phyloP scores from a whole-genome alignment of 1,139 yeast genomes.

The Lizanozyma gosingica region DNA sequence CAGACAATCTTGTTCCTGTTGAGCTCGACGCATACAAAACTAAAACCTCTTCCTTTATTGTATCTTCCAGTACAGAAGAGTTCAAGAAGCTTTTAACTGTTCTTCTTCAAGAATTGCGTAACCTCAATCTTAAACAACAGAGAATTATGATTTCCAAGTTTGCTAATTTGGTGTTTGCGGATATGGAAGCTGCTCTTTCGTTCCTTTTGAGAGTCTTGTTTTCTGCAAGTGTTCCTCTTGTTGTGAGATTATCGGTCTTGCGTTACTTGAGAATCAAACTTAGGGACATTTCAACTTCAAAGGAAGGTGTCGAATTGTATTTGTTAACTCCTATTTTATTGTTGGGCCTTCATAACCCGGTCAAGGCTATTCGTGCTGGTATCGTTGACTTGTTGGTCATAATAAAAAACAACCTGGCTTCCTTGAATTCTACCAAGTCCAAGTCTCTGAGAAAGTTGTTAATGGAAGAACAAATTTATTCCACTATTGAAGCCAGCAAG shows the following conservation, averaged over 20 bases:
- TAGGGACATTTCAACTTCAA: conserved; percentile 19
- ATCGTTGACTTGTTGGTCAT: conserved; percentile 16
- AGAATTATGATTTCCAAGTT: conserved; percentile 13
- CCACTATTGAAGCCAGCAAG: conserved; percentile 28
- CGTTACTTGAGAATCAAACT: conserved; percentile 27
- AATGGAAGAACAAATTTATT: conserved; percentile 34
- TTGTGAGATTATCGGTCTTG: conserved; percentile 43
- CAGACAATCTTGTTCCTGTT: conserved; percentile 15
- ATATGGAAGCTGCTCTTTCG: conserved; percentile 35
- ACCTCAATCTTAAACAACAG: conserved; percentile 21
- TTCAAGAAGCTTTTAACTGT: conserved; percentile 33
- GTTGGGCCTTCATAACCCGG: conserved; percentile 26
- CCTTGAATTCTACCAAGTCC: conserved; percentile 6
- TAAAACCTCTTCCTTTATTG: conserved; percentile 28
- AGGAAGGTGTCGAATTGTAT: conserved; percentile 16
- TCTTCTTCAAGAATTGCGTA: conserved; percentile 22
- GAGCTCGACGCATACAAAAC: conserved; percentile 15
- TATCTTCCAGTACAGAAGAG: conserved; percentile 26
- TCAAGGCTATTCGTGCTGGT: conserved; percentile 20
- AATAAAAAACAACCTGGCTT: conserved; percentile 11
- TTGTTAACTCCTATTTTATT: conserved; percentile 29
- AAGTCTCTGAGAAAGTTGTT: conserved; percentile 18
- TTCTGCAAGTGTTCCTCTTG: conserved; percentile 48
- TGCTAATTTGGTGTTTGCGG: conserved; percentile 15
- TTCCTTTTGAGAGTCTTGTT: conserved; percentile 51